Conservation (phyloP, 2,329 filamentous ascomycete genomes). For the Truncatella angustata region DNA sequence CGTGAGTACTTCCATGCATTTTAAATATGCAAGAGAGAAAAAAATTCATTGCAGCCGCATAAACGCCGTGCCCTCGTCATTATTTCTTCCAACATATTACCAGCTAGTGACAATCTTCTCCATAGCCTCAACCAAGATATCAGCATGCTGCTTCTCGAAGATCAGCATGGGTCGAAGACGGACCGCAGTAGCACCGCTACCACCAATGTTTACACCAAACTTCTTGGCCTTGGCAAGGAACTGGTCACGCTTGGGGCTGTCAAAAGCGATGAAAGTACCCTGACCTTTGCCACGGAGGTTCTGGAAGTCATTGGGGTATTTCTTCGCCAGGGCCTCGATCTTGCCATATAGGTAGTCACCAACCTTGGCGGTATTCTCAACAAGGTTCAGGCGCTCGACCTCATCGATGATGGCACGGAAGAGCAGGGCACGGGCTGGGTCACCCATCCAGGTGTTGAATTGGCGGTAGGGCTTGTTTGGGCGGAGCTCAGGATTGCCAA, state of each 20-base stretch:
- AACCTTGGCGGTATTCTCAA: constrained; percentile 72
- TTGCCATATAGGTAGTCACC: constrained; percentile 76
- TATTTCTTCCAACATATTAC: too few species aligned
- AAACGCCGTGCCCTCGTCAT: too few species aligned
- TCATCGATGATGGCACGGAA: constrained; percentile 86
- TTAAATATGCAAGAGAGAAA: too few species aligned
- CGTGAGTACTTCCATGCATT: too few species aligned
- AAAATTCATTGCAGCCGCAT: too few species aligned
- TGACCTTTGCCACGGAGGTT: constrained; percentile 85
- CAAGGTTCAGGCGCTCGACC: constrained; percentile 73
- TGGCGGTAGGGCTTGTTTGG: constrained; percentile 94
- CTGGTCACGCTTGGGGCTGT: constrained; percentile 75
- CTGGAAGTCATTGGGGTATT: constrained; percentile 74
- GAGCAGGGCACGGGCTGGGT: constrained; percentile 78
- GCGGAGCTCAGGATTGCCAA: constrained; percentile 72
- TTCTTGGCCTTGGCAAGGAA: constrained; percentile 77
- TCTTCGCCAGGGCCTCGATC: constrained; percentile 63
- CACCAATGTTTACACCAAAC: constrained; percentile 83
- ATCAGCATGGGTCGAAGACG: constrained; percentile 85
- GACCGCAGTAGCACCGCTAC: constrained; percentile 72
- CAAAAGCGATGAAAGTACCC: constrained; percentile 92
- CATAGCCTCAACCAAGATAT: constrained; percentile 75
- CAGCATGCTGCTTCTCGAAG: constrained; percentile 88
- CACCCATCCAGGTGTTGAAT: constrained; percentile 98
- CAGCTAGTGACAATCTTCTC: constrained; percentile 67